A percentile compares a stretch with the other conserved stretches of the same genome.
Conservation (phyloP, 1,139 yeast genomes). For the Suhomyces chickasaworum region DNA sequence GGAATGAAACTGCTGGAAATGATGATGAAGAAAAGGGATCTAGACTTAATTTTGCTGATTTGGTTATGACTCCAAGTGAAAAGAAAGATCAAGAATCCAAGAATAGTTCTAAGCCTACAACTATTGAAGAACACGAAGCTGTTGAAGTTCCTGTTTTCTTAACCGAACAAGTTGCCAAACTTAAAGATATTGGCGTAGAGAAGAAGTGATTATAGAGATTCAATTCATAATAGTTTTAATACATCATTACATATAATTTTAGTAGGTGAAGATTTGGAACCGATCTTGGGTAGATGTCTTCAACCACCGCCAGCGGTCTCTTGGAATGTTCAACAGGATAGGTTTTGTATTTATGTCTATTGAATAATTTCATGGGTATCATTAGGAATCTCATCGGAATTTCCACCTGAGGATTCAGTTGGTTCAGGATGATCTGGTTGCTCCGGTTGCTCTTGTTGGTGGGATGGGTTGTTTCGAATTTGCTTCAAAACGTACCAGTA, state of each 20-base stretch:
- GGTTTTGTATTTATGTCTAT: too few relatives aligned
- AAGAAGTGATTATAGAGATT: slow-evolving; percentile 10
- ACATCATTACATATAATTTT: not conserved
- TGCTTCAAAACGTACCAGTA: slow-evolving; percentile 28
- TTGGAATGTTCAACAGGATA: not conserved
- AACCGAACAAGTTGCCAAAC: slow-evolving; percentile 41
- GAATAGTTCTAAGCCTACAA: slow-evolving; percentile 9
- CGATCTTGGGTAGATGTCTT: not conserved
- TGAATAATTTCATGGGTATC: not conserved
- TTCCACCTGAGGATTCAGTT: too few relatives aligned
- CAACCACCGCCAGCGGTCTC: not conserved
- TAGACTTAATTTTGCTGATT: slow-evolving; percentile 49
- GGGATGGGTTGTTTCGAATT: too few relatives aligned
- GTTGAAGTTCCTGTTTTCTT: slow-evolving; percentile 47
- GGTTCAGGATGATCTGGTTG: too few relatives aligned
- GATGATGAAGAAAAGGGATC: slow-evolving; percentile 33
- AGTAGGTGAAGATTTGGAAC: not conserved
- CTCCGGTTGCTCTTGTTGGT: too few relatives aligned
- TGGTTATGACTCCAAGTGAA: slow-evolving; percentile 51
- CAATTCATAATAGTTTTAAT: slow-evolving; percentile 4
- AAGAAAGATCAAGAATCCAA: slow-evolving; percentile 21
- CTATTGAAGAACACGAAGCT: slow-evolving; percentile 37
- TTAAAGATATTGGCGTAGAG: slow-evolving; percentile 38
- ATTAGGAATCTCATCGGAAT: not conserved
- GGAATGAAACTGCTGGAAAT: slow-evolving; percentile 58